Evolutionary conservation across 768 basidiomycete species (phyloP), one percentile per base, ranked within the genome.

Genomic region (Lyophyllum decastes): DNA sequence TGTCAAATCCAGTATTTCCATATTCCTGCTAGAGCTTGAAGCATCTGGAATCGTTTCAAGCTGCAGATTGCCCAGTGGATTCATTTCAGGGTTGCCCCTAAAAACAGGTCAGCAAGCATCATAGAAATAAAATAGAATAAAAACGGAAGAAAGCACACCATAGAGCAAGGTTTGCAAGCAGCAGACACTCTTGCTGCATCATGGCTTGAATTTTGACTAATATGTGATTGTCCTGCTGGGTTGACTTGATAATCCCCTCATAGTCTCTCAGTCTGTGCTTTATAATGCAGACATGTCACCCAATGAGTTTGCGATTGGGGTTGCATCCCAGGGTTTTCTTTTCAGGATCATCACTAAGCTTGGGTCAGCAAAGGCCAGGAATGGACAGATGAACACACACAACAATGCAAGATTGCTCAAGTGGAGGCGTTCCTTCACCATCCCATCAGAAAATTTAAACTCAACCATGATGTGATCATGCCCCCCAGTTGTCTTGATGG

Each of bases 121-220:
- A n/a, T 17, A 16, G 14, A 19, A 2, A 47, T 34, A 3, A 10
- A 2, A 25, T 53, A 58, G 51, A 4, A 14, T 38, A 26, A 24
- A 26, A 51, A n/a, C n/a, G n/a, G n/a, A n/a, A n/a, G n/a, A n/a
- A n/a, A n/a, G n/a, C n/a, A n/a, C n/a, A n/a, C n/a, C n/a, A n/a
- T n/a, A n/a, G n/a, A n/a, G n/a, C 52, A 16, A 58, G 52, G n/a
- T 46, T 48, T 5, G 4, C 25, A 26, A 52, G 24, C 21, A 53
- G 50, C 22, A 58, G 1, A 1, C 21, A 12, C 38, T 59, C 57
- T 12, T 43, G 45, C 10, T 35, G 38, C n/a, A 49, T 38, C 8
- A n/a, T 54, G 14, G 57, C 57, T 24, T 48, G 12, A n/a, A 59
- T n/a, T 40, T 59, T 47, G 11, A 59, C 57, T 3, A 49, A 7